Evolutionary conservation across 2,329 filamentous ascomycete genomes (phyloP), one percentile per base, ranked within the genome.

Genomic region (Dryadomyces sulphureus): DNA sequence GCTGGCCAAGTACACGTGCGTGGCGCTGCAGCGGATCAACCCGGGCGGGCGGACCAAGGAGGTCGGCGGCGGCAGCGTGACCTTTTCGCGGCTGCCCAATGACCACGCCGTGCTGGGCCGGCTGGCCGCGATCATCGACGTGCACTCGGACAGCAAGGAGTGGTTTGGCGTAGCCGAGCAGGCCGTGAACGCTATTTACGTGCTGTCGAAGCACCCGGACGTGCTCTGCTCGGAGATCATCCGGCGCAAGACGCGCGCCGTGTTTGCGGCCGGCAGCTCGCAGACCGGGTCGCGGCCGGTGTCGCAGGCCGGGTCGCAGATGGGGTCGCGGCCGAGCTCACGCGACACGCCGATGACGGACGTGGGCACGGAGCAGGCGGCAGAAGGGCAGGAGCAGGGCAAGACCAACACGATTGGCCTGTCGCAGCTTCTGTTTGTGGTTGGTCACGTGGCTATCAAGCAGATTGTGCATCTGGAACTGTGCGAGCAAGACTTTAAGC

Each of bases 401-500:
- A 32, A 32, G 27, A 12, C 27, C 16, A 14, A 14, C 27, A 48
- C 51, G 55, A 45, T 48, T 54, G 48, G 43, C 49, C 70, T 98
- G 2, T 94, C 92, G 0, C 92, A 96, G 57, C 73, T 98, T 2
- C 71, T 98, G 0, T 96, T 96, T 59, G 83, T 94, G 32, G 90
- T 96, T 25, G 92, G 92, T 0, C 92, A 98, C 58, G 84, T 96
- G 41, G 92, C 92, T 14, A 92, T 98, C 59, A 98, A 98, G 66
- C 93, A 98, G 60, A 98, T 98, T 55, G 93, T 98, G 1, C 92
- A 98, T 60, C 75, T 98, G 11, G 92, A 98, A 57, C 72, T 96
- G n/a, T 94, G 89, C 60, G 92, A 98, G 59, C 78, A 92, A 43
- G 92, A 98, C 62, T 98, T 98, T 64, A 98, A 98, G 69, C 84